Conservation (phyloP, 345 rosid genomes). For the Lumnitzera littorea region DNA sequence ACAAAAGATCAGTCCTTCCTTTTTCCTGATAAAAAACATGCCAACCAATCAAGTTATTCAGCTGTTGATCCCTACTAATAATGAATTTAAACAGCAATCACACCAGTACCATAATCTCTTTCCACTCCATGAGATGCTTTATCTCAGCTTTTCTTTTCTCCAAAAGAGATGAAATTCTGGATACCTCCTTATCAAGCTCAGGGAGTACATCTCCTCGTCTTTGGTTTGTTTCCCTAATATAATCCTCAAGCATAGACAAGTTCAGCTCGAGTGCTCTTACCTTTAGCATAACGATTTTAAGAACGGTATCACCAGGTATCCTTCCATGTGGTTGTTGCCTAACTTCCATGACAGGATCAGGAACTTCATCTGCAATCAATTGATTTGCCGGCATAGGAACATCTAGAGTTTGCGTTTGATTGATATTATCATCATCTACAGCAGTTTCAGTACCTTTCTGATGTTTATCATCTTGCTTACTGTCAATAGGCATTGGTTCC, state of each 20-base stretch:
- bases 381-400: slow-evolving; percentile 24
- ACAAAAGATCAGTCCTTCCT: slow-evolving; percentile 36
- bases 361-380: slow-evolving; percentile 19
- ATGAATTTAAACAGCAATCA: not conserved
- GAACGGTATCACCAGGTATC: slow-evolving; percentile 57
- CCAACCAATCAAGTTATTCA: not conserved
- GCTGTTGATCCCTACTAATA: too few relatives aligned
- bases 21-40: slow-evolving; percentile 37
- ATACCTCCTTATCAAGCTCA: slow-evolving; percentile 50
- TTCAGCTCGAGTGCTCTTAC: slow-evolving; percentile 70
- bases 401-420: slow-evolving; percentile 16
- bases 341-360: slow-evolving; percentile 52
- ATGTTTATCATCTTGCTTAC: slow-evolving; percentile 23
- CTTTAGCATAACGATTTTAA: slow-evolving; percentile 89
- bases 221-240: slow-evolving; percentile 51
- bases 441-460: slow-evolving; percentile 16
- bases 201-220: slow-evolving; percentile 50
- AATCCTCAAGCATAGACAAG: slow-evolving; percentile 66
- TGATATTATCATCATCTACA: slow-evolving; percentile 23
- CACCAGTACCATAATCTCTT: slow-evolving; percentile 42
- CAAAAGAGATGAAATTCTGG: slow-evolving; percentile 36
- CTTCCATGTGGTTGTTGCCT: slow-evolving; percentile 57
- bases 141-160: slow-evolving; percentile 53
- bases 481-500: slow-evolving; percentile 22
- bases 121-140: slow-evolving; percentile 51